Percentiles rank a stretch among this genome's conserved stretches.
These are phyloP conservation scores for Alternaria panax DNA, from an alignment of 2,329 filamentous ascomycete genomes.

Conservation along the genomic window DNA sequence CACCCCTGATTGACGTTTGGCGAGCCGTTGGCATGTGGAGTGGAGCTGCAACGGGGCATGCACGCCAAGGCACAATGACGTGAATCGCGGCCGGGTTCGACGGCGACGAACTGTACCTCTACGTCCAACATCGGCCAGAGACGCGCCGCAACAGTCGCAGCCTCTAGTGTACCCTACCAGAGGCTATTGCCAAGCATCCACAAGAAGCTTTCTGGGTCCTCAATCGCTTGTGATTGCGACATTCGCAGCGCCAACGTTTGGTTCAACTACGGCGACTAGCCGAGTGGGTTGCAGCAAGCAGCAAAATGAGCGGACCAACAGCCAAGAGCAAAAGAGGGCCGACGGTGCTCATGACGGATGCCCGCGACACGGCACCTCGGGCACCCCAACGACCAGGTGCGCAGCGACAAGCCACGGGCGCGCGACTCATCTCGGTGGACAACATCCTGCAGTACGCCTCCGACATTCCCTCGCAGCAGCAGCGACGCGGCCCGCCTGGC, in stretches of 20 bases:
- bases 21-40: conserved; percentile 20
- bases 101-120: conserved; percentile 11
- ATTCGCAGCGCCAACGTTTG: neutral
- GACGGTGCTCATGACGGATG: conserved; percentile 62
- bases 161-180: neutral
- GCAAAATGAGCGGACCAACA: conserved; percentile 44
- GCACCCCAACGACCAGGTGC: conserved; percentile 27
- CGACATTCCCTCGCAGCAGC: conserved; percentile 93
- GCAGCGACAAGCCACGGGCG: conserved; percentile 45
- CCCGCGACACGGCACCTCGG: conserved; percentile 57
- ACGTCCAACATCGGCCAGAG: conserved; percentile 1
- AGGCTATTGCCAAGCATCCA: neutral
- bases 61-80: conserved; percentile 24
- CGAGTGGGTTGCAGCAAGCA: conserved; percentile 14
- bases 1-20: conserved; percentile 12
- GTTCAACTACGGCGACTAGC: conserved; percentile 14
- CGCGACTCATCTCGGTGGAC: conserved; percentile 83
- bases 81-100: conserved; percentile 22
- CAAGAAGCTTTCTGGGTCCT: no score
- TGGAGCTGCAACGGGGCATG: conserved; percentile 10
- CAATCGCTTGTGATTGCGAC: neutral
- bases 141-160: conserved; percentile 10
- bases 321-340: conserved; percentile 50
- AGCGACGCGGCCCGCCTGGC: conserved; percentile 76
- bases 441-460: conserved; percentile 93